Base-by-base conservation (phyloP, 345 rosid species). In the Dimocarpus longan region DNA sequence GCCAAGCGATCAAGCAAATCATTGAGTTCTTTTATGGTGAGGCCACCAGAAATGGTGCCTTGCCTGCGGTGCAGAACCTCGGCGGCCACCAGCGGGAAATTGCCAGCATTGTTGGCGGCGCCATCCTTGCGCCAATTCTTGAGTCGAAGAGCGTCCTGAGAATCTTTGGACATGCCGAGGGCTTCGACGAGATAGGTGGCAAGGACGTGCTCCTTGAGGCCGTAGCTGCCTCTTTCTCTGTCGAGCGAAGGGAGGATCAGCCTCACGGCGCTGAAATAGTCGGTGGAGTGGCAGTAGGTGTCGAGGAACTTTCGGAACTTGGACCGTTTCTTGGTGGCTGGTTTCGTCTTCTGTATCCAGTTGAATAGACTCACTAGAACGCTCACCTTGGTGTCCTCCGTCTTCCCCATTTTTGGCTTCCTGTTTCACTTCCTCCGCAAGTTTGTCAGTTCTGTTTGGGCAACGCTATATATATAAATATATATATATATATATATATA, bases 101-200 rank as follows among this genome's bases (percentile, higher is more conserved):
- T 92, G 37, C 99, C 99, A 59, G 98, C 98, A 80, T 90, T 91
- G 65, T 85, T 85, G 13, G 93, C 97, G 48, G 95, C 87, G 42
- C 95, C 98, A 0, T 96, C 98, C 22, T 92, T 94, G 10, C 99
- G 99, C 99, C 99, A 95, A 85, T 95, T 93, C 85, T 92, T 81
- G 73, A 93, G 97, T 56, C 96, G 95, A 64, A 91, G 66, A 18
- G 98, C 98, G 73, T 95, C 98, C 3, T 88, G 84, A 43, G 99
- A 92, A 50, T 95, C 98, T n/a, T 90, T 88, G 70, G 99, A 88
- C 89, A 95, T 90, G 71, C 92, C 95, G 75, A 93, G 95, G 10
- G 97, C 95, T 57, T 95, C 98, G 80, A 93, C 84, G 59, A 95
- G 95, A 85, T 85, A 89, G 56, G 88, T 85, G 79, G 98, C 95